phyloP scores from a whole-genome alignment of 163 green algal genomes.

The Scenedesmus sp. region DNA sequence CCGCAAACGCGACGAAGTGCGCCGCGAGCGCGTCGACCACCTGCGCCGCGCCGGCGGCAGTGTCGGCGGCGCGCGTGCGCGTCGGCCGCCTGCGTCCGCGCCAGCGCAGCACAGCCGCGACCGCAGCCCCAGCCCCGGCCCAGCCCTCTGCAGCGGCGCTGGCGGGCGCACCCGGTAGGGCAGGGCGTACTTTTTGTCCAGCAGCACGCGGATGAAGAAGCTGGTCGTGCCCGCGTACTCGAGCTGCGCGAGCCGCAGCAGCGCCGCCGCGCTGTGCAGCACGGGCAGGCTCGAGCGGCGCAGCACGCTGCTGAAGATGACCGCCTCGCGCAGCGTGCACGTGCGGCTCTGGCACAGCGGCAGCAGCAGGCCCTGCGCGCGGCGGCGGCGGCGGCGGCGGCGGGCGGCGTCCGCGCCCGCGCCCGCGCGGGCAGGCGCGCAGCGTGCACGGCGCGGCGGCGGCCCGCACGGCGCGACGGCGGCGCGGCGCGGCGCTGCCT shows the following conservation, averaged over 20 bases:
- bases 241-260: constrained; percentile 84
- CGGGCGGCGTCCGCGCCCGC: not conserved
- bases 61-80: too few species aligned
- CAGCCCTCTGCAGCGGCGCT: not conserved
- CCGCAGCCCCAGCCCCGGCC: too few species aligned
- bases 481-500: too few species aligned
- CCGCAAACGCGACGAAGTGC: constrained; percentile 91
- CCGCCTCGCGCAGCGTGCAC: constrained; percentile 95
- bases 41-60: constrained; percentile 14
- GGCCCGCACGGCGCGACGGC: too few species aligned
- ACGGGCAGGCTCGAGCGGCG: constrained; percentile 83
- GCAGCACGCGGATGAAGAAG: constrained; percentile 98
- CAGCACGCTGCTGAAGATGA: constrained; percentile 90
- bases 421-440: too few species aligned
- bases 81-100: too few species aligned
- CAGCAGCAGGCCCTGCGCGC: constrained; percentile 87
- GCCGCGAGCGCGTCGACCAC: constrained; percentile 86
- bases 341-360: constrained; percentile 85
- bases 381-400: not conserved
- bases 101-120: constrained; percentile 3
- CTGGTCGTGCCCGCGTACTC: constrained; percentile 92
- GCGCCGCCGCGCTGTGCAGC: constrained; percentile 92
- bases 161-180: constrained; percentile 90
- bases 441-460: too few species aligned
- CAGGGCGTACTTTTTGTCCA: constrained; percentile 99